phyloP scores from a whole-genome alignment of 176 grass and related monocot genomes.

The Carex myosuroides region DNA sequence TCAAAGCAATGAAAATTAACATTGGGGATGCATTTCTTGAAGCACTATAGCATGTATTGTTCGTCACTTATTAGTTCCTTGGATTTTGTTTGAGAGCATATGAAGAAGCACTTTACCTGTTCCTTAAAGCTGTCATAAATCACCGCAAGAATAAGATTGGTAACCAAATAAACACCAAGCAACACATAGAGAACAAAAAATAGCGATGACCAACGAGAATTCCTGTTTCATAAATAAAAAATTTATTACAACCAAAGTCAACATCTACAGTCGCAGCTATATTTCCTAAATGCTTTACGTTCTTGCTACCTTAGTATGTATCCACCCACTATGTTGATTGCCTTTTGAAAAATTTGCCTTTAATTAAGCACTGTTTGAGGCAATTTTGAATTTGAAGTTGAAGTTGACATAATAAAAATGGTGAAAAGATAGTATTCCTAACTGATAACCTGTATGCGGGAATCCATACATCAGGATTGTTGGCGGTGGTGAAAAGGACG shows the following conservation, averaged over 20 bases:
- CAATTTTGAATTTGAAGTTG: background rate
- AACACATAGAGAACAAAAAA: slow-evolving; percentile 89
- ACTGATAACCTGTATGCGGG: slow-evolving; percentile 80
- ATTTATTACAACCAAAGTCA: background rate
- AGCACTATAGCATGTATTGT: background rate
- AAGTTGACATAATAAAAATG: slow-evolving; percentile 13
- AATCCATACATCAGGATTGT: slow-evolving; percentile 98
- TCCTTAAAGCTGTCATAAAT: slow-evolving; percentile 98
- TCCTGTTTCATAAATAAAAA: slow-evolving; percentile 50
- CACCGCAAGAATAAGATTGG: slow-evolving; percentile 97
- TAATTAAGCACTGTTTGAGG: background rate
- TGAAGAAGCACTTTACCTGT: slow-evolving; percentile 42
- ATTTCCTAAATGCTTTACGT: background rate
- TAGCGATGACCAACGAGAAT: slow-evolving; percentile 75
- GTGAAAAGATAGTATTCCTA: background rate
- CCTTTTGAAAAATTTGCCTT: background rate
- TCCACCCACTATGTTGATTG: background rate
- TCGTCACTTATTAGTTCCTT: background rate
- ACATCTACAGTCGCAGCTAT: background rate
- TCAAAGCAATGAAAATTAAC: background rate
- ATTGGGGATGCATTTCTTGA: background rate
- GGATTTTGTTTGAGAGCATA: background rate
- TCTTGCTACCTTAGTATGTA: background rate
- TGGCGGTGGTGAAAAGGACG: slow-evolving; percentile 95
- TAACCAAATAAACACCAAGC: slow-evolving; percentile 96